Percentiles rank a stretch among this genome's conserved stretches.
Conservation (phyloP, 306 rosid genomes). For the Citrullus amarus region DNA sequence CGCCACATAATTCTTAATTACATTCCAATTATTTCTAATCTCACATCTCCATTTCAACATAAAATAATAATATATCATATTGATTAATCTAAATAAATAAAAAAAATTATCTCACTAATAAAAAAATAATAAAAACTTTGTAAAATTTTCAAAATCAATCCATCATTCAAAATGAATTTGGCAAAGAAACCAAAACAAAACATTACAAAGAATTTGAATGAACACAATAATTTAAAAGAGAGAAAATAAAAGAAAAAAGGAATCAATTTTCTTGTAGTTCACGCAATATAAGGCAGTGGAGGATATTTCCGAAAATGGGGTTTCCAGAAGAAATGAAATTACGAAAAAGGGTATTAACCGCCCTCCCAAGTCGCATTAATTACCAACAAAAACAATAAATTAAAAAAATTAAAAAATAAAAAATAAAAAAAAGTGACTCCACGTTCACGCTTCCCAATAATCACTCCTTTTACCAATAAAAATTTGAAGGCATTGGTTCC, state of each 20-base stretch:
- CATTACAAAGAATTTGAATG: not conserved
- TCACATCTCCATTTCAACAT: not conserved
- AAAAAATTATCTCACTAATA: too few relatives aligned
- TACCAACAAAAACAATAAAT: not conserved
- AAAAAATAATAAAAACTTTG: not conserved
- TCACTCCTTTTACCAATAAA: not conserved
- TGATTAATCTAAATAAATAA: not conserved
- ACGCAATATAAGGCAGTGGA: not conserved
- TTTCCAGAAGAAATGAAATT: not conserved
- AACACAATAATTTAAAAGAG: not conserved
- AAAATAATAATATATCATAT: not conserved
- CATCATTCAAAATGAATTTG: not conserved
- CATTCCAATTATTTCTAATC: not conserved
- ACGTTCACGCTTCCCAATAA: not conserved
- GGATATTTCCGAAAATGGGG: not conserved
- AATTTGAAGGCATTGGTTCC: not conserved
- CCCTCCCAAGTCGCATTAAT: not conserved
- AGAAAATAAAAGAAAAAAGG: not conserved
- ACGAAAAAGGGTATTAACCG: not conserved
- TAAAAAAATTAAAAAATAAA: not conserved
- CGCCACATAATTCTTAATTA: not conserved
- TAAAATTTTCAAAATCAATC: not conserved
- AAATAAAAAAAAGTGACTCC: not conserved
- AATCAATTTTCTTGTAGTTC: not conserved
- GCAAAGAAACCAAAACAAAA: not conserved